Evolutionary conservation across 495 filamentous ascomycete species (phyloP).

Genomic region (Daldinia childiae): DNA sequence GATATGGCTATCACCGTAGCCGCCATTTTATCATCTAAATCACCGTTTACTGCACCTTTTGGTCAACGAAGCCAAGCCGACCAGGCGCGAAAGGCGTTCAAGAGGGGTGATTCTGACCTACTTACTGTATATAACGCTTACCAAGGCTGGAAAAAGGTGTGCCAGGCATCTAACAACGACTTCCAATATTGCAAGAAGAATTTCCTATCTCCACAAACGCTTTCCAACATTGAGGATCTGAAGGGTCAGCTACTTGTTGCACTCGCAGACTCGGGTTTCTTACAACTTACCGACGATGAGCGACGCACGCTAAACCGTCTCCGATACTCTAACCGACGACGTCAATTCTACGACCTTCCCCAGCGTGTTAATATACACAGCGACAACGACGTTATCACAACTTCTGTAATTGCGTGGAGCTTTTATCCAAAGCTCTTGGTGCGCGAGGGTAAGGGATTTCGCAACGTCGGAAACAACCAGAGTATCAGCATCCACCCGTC

Average conservation of each 20-base stretch:
- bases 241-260: constrained; percentile 88
- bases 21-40: constrained; percentile 92
- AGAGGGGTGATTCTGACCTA: constrained; percentile 87
- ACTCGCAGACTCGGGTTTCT: constrained; percentile 81
- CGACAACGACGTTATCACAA: constrained; percentile 77
- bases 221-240: constrained; percentile 91
- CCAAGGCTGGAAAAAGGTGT: constrained; percentile 82
- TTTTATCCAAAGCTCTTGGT: constrained; percentile 95
- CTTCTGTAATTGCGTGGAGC: constrained; percentile 85
- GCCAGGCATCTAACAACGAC: constrained; percentile 70
- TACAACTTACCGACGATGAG: constrained; percentile 76
- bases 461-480: constrained; percentile 91
- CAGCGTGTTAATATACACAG: constrained; percentile 76
- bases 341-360: constrained; percentile 82
- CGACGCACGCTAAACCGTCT: constrained; percentile 69
- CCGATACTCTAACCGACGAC: constrained; percentile 60
- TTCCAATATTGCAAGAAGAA: constrained; percentile 91
- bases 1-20: constrained; percentile 91
- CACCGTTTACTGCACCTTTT: constrained; percentile 87
- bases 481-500: constrained; percentile 82
- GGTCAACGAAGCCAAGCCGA: constrained; percentile 84
- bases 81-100: constrained; percentile 76
- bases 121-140: constrained; percentile 95
- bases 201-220: constrained; percentile 82
- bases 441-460: constrained; percentile 87